Base-by-base conservation (phyloP, 768 basidiomycete species). In the Macrocybe gigantea region DNA sequence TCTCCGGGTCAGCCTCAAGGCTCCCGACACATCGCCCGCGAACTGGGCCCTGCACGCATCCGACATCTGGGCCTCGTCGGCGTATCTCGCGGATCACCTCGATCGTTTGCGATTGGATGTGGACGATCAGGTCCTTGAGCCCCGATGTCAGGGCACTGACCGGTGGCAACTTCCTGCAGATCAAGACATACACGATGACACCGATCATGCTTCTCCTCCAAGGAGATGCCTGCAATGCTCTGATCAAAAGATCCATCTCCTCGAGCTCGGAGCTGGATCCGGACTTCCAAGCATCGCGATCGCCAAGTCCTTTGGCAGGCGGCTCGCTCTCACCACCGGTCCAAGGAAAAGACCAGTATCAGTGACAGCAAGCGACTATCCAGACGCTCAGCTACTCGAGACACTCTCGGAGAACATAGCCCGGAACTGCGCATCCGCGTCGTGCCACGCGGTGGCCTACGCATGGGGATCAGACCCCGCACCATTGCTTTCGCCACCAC, bases 31-130 rank as follows among this genome's bases (percentile, higher is more conserved):
- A 8, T 66, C 74, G 8, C 67, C 82, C 14, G 68, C 72, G 12
- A 87, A 89, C 56, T 90, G 88, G 88, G 70, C 77, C 1, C 63
- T 90, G 2, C 87, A 91, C 49, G 88, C 88, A 1, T 82, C 84
- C 15, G 83, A 84, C 11, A 79, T 90, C 57, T 91, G 86, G 88
- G 65, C 72, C 5, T 74, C 88, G 5, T 78, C 87, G 11, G 62
- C 78, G 38, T 85, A 79, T 64, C 62, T 88, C 38, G 82, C 83
- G 40, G 79, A 87, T 59, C 79, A 87, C 52, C 47, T 88, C 32
- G 62, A 71, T 29, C 72, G 22, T 22, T 22, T 22, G 22, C 22
- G 4, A 22, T 22, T 22, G 22, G 22, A 22, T 4, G 22, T 22
- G 22, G 22, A 22, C 22, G 22, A 22, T 22, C 22, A 22, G 22